Conservation (phyloP, 2,329 filamentous ascomycete species). For the Cyphellophora attinorum region DNA sequence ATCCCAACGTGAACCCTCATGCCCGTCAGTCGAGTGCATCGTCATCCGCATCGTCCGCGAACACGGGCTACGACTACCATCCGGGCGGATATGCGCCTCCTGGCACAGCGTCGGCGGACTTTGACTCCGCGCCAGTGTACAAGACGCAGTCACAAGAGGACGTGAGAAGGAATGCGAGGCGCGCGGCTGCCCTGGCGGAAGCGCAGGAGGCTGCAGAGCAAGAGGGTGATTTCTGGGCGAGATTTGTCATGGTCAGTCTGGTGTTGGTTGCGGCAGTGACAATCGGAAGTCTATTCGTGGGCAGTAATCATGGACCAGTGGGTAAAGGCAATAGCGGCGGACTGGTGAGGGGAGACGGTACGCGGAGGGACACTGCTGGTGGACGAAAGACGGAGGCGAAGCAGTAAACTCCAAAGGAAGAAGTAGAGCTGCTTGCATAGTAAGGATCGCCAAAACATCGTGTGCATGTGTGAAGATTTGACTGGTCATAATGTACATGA, state of each 20-base stretch:
- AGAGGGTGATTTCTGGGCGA: constrained; percentile 25
- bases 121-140: constrained; percentile 64
- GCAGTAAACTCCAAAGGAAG: too few relatives aligned
- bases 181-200: constrained; percentile 25
- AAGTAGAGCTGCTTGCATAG: too few relatives aligned
- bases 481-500: too few relatives aligned
- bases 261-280: constrained; percentile 25
- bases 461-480: too few relatives aligned
- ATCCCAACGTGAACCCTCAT: constrained; percentile 41
- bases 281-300: constrained; percentile 21
- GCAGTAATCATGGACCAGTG: constrained; percentile 40
- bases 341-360: constrained; percentile 15
- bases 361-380: constrained; percentile 7
- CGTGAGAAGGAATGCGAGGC: constrained; percentile 37
- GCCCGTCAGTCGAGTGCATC: constrained; percentile 2
- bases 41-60: constrained; percentile 11
- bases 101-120: constrained; percentile 42
- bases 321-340: constrained; percentile 29
- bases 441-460: too few relatives aligned
- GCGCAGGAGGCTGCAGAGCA: constrained; percentile 24
- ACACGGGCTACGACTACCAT: constrained; percentile 17
- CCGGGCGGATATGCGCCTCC: too few relatives aligned
- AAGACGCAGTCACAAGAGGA: constrained; percentile 62
- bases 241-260: constrained; percentile 30
- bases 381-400: constrained; percentile 8